Base-by-base conservation (phyloP, 2,329 filamentous ascomycete species). In the Mariannaea elegans region DNA sequence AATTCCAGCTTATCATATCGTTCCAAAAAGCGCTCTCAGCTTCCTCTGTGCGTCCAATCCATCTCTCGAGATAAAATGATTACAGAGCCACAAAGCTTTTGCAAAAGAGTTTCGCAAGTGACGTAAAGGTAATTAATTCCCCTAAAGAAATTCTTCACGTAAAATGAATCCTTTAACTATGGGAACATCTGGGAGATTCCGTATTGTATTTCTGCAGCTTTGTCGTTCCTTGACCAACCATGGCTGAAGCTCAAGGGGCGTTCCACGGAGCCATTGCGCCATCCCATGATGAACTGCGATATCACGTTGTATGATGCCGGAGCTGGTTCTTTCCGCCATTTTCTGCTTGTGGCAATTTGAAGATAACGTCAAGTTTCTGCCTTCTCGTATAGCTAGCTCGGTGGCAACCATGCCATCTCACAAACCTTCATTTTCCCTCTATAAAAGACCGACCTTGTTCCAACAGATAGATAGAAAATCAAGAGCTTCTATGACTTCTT, bases 71-170 rank as follows among this genome's bases (percentile, higher is more conserved):
- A 18, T 48, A 32, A 42, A 63, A 47, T 3, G 14, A 50, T 31
- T 65, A 19, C 29, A 66, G n/a, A 10, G 34, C 54, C 7, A 54
- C 45, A 2, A 66, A 61, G 24, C 57, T 65, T 41, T 66, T 44
- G 13, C 64, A 60, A n/a, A 59, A 14, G 7, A 65, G 51, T 14
- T 24, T 57, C 3, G 53, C 50, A 4, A 65, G 34, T 5, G 64
- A 65, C 10, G 16, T 19, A 2, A 56, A 18, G 4, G 41, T n/a
- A n/a, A n/a, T n/a, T 47, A 36, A 66, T 54, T 1, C 54, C 44
- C 19, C 59, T 57, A 14, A 44, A 56, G n/a, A 21, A 54, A 63
- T 16, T 9, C 23, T 7, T 7, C 18, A 14, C 60, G 62, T 7
- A 66, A 18, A 14, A 56, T 4, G 27, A 66, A 44, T 10, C 45